These are phyloP conservation scores for Dendrocalamus sinicus DNA, from an alignment of 176 grass and related monocot species.

Conservation along the genomic window DNA sequence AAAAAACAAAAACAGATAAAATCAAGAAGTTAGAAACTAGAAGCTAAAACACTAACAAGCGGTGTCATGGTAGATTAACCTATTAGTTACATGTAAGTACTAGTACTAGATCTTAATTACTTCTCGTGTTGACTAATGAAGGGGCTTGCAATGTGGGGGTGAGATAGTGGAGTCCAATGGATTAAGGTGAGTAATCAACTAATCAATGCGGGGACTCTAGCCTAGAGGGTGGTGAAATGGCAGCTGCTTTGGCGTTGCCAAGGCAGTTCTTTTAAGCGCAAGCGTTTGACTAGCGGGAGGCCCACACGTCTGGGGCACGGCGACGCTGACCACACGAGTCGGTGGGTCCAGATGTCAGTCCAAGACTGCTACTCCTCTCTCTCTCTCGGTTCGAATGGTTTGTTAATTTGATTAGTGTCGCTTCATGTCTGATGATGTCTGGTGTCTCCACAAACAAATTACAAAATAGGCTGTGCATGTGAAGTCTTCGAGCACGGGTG, in stretches of 20 bases:
- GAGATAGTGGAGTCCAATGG: not conserved
- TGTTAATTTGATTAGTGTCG: conserved; percentile 21
- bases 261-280: conserved; percentile 25
- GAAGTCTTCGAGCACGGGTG: conserved; percentile 35
- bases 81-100: not conserved
- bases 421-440: not conserved
- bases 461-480: conserved; percentile 21
- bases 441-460: not conserved
- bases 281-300: conserved; percentile 36
- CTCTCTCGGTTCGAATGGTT: not conserved
- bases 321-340: conserved; percentile 11
- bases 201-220: conserved; percentile 23
- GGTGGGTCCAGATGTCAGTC: not conserved
- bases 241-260: conserved; percentile 52
- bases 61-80: not conserved
- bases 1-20: no score
- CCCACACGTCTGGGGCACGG: conserved; percentile 22
- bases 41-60: no score
- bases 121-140: conserved; percentile 33
- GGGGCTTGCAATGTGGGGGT: not conserved
- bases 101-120: not conserved
- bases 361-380: not conserved
- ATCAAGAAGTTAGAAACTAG: no score
- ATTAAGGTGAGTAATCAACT: conserved; percentile 25
- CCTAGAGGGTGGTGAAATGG: conserved; percentile 29